phyloP scores from a whole-genome alignment of 176 grass and related monocot genomes.

The Olyra latifolia region DNA sequence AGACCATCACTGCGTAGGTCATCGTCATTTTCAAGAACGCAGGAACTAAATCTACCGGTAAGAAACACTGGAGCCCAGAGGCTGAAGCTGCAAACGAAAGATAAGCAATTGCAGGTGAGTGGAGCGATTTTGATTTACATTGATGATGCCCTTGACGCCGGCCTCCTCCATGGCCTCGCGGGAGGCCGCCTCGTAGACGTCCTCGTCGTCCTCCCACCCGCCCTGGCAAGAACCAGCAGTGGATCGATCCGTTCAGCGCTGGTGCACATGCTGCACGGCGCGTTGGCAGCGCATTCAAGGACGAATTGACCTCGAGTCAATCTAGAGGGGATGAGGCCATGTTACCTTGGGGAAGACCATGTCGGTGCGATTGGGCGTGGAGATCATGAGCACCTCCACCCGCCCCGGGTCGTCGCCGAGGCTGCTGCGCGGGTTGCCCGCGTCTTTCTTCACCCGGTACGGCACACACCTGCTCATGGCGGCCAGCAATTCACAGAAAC shows the following conservation, averaged over 20 bases:
- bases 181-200: conserved; percentile 66
- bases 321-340: neutral
- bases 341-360: conserved; percentile 88
- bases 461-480: conserved; percentile 59
- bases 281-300: neutral
- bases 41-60: neutral
- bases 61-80: neutral
- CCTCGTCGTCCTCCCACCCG: conserved; percentile 91
- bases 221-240: conserved; percentile 40
- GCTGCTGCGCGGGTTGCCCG: conserved; percentile 35
- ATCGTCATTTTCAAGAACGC: neutral
- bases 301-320: neutral
- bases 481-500: neutral
- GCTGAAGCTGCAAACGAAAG: neutral
- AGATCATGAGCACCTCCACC: conserved; percentile 85
- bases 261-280: too few relatives aligned
- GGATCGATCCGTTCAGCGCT: neutral
- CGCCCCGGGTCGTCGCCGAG: conserved; percentile 3
- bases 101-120: neutral
- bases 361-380: conserved; percentile 67
- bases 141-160: conserved; percentile 71
- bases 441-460: conserved; percentile 59
- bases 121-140: conserved; percentile 35
- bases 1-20: neutral
- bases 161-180: conserved; percentile 91